Evolutionary conservation across 305 asterid species (phyloP), one percentile per base, ranked within the genome.

Genomic region (Solanum hybrid): DNA sequence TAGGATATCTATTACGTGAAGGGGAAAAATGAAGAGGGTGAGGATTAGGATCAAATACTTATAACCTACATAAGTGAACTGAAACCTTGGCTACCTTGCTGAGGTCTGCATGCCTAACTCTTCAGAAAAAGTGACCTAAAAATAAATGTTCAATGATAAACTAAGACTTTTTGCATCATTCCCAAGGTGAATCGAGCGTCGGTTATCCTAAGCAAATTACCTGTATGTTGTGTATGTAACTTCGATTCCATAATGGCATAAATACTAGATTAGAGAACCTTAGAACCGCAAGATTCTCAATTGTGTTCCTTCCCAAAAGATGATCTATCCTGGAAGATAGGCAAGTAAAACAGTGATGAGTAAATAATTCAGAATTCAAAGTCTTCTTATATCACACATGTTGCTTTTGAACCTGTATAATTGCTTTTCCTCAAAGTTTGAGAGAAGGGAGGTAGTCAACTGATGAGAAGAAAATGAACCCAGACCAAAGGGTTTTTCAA

Each of bases 301-400:
- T 93, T 36, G 95, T 93, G 90, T 93, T 93, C 94, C 95, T 92
- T 72, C 94, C 95, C 90, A 93, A 81, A 89, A 93, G 95, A 91
- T 93, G 94, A 90, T 93, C 95, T 89, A 93, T 93, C 93, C 95
- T 93, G 94, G 89, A 91, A 83, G 87, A 86, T 73, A 86, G 79
- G 76, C 77, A 33, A 11, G 73, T 68, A 85, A 31, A 51, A 75
- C 15, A 88, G 13, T 11, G 81, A 80, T 45, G 76, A 82, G 37
- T 72, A 10, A 13, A 86, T 20, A 65, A 31, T 45, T n/a, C 15
- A 34, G 39, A 78, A 45, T 33, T 31, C 75, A 65, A 90, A 27
- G 85, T 89, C 45, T 14, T 88, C 78, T 51, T 27, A 81, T 70
- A 22, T 65, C 70, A 87, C 57, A 41, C 68, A 38, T 36, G 70